Evolutionary conservation across 352 stramenopile genomes (phyloP), one percentile per base, ranked within the genome.

Genomic region (Pythium phragmiticola): DNA sequence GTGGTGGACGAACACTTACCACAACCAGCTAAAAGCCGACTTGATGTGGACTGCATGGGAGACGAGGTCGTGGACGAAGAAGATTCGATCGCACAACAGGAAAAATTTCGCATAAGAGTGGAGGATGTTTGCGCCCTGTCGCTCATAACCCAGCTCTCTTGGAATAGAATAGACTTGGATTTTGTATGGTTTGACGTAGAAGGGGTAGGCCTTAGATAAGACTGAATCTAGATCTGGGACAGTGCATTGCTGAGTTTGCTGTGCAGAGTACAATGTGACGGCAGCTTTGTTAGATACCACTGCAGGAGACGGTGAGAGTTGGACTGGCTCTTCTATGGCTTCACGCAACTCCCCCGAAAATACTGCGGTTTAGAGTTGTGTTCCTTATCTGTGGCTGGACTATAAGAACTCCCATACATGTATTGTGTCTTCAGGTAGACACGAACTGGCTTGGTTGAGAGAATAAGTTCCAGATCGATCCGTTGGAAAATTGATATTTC

Each of bases 261-360:
- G 34, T 39, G 34, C 34, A 11, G 7, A 39, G 7, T 3, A 45
- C 60, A 67, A 61, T 67, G 60, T 45, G 52, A 61, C 60, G 26
- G 30, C 28, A 56, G n/a, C 54, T n/a, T 45, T 45, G 46, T 37
- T 53, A 52, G 28, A 42, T 61, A 51, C 55, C 42, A 61, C 53
- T 60, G 14, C 21, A 48, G 34, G n/a, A 23, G 21, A 60, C 28
- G 17, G 43, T 11, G 43, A 52, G 36, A 62, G 43, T 17, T 67
- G 52, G 43, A 67, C 60, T 67, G 60, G 46, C 60, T 67, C 45
- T 67, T 67, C 53, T 61, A 23, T 67, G 43, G 2, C 2, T 42
- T 30, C 26, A 30, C 26, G 2, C 26, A 30, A 42, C 2, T 42
- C 37, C 11, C 37, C 2, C 37, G 11, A 16, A 14, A 41, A 41